Evolutionary conservation across 2,329 filamentous ascomycete species (phyloP).

Genomic region (Hypomyces perniciosus): DNA sequence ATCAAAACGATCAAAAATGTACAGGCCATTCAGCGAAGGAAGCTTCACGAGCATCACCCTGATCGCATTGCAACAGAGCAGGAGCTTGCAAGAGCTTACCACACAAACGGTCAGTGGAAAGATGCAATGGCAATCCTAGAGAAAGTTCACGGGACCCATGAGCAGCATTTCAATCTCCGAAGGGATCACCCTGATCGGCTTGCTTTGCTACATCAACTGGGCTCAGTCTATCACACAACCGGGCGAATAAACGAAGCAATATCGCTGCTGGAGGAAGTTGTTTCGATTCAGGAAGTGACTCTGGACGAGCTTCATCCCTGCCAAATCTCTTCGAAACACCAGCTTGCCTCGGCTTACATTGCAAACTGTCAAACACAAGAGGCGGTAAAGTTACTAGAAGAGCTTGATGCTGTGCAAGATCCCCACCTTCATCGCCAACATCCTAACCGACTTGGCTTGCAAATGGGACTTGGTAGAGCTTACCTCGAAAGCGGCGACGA

Average conservation of each 20-base stretch:
- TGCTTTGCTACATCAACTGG: not conserved
- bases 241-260: slow-evolving; percentile 9
- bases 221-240: slow-evolving; percentile 5
- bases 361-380: slow-evolving; percentile 9
- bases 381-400: slow-evolving; percentile 8
- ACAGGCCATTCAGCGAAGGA: not conserved
- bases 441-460: slow-evolving; percentile 2
- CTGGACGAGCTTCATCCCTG: slow-evolving; percentile 1
- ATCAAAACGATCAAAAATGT: slow-evolving; percentile 3
- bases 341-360: slow-evolving; percentile 7
- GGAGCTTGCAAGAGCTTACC: slow-evolving; percentile 6
- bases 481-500: not conserved
- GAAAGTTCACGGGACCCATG: not conserved
- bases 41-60: not conserved
- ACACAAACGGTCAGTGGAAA: slow-evolving; percentile 2
- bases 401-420: not conserved
- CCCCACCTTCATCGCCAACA: not conserved
- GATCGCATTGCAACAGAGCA: not conserved
- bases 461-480: slow-evolving; percentile 7
- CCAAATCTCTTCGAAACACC: slow-evolving; percentile 7
- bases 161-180: not conserved
- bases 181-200: slow-evolving; percentile 3
- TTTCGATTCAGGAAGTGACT: slow-evolving; percentile 4
- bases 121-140: slow-evolving; percentile 5
- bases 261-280: slow-evolving; percentile 4